phyloP scores from a whole-genome alignment of 306 rosid species.

The Malus domestica region DNA sequence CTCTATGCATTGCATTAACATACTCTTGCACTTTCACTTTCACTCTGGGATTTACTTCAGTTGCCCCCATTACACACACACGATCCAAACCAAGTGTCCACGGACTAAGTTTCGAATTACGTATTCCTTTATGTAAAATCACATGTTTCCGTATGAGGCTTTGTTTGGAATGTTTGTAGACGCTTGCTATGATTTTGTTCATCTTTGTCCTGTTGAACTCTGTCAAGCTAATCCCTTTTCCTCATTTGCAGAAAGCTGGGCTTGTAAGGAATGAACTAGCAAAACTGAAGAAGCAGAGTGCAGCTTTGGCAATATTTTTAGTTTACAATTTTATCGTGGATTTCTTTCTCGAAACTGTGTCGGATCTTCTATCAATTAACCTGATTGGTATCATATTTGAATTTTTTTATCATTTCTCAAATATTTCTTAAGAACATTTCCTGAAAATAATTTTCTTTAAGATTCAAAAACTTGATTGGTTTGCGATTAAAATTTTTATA shows the following conservation, averaged over 20 bases:
- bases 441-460: no score
- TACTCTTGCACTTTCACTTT: no score
- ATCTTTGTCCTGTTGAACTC: neutral
- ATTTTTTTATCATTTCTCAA: no score
- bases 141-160: neutral
- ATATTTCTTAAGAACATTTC: no score
- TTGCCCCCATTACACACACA: no score
- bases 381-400: no score
- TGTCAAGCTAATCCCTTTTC: neutral
- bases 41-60: no score
- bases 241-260: conserved; percentile 67
- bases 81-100: no score
- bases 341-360: conserved; percentile 14
- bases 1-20: no score
- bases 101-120: no score
- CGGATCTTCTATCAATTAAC: neutral
- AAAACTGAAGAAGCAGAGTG: conserved; percentile 53
- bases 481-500: no score
- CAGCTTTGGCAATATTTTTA: conserved; percentile 25
- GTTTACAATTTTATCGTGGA: conserved; percentile 29
- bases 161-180: neutral
- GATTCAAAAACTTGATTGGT: no score
- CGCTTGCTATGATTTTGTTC: neutral
- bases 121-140: neutral
- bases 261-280: conserved; percentile 78